These are phyloP conservation scores for Tetratostichococcus sp. DNA, from an alignment of 139 green algal species.

Conservation along the genomic window DNA sequence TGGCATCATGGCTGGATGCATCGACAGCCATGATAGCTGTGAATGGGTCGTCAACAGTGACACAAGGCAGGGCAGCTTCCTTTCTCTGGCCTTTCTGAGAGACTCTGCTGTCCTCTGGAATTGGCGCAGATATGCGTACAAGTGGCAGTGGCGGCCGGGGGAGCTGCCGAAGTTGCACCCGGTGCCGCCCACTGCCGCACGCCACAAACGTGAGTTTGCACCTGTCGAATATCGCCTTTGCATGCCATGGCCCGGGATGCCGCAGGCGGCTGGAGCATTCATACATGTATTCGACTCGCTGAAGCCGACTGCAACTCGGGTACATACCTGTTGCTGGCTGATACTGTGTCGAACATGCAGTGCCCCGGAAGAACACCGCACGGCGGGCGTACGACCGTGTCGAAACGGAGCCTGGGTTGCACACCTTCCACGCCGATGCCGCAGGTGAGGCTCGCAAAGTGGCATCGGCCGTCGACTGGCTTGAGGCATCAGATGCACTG, in stretches of 20 bases:
- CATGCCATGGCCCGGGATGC: background rate
- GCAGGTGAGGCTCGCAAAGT: background rate
- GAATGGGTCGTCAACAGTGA: too few species aligned
- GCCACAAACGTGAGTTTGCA: constrained; percentile 17
- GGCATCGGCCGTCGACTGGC: too few species aligned
- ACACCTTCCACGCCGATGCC: constrained; percentile 44
- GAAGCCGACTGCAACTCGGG: too few species aligned
- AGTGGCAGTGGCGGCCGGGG: constrained; percentile 9
- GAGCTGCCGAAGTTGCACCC: constrained; percentile 7
- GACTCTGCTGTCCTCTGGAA: too few species aligned
- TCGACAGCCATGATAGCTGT: too few species aligned
- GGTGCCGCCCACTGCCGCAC: background rate
- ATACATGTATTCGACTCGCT: too few species aligned
- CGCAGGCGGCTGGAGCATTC: too few species aligned
- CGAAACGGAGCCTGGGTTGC: constrained; percentile 82
- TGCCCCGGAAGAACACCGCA: constrained; percentile 22
- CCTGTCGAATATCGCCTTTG: too few species aligned
- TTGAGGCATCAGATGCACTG: background rate
- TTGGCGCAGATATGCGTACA: constrained; percentile 30
- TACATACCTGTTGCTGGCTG: background rate
- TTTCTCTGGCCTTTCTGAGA: background rate
- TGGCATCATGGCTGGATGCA: too few species aligned
- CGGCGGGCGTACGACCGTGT: constrained; percentile 73
- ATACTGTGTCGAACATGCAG: background rate
- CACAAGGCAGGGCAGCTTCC: too few species aligned